Percentiles rank a stretch among this genome's conserved stretches.
Conservation (phyloP, 371 early-diverging fungal genomes). For the Saksenaea oblongispora region DNA sequence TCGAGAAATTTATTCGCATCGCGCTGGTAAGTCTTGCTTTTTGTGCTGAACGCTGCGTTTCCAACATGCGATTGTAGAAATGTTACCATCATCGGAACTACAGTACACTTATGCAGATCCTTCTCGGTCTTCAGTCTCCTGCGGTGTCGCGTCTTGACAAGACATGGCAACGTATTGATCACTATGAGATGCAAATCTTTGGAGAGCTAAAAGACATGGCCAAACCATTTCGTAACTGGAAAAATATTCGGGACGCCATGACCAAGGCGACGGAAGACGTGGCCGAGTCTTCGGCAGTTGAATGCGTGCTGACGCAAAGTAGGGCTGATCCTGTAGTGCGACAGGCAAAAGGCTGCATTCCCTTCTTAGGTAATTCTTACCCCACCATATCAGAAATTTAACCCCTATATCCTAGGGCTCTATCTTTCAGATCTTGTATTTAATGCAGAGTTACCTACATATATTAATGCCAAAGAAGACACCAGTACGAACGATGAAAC, state of each 20-base stretch:
- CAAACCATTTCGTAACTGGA: slow-evolving; percentile 63
- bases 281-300: slow-evolving; percentile 46
- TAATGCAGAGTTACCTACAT: slow-evolving; percentile 64
- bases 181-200: slow-evolving; percentile 49
- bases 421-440: slow-evolving; percentile 69
- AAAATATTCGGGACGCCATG: slow-evolving; percentile 57
- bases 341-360: slow-evolving; percentile 49
- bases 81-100: slow-evolving; percentile 63
- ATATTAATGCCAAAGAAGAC: slow-evolving; percentile 33
- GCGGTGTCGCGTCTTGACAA: slow-evolving; percentile 49
- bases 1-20: slow-evolving; percentile 53
- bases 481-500: slow-evolving; percentile 14
- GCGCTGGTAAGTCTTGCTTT: slow-evolving; percentile 36
- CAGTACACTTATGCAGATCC: slow-evolving; percentile 58
- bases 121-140: slow-evolving; percentile 59
- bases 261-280: slow-evolving; percentile 44
- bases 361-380: slow-evolving; percentile 50
- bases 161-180: slow-evolving; percentile 56
- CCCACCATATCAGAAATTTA: not conserved
- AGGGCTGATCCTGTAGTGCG: slow-evolving; percentile 11
- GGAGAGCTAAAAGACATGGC: slow-evolving; percentile 55
- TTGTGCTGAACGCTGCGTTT: no score
- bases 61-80: slow-evolving; percentile 34
- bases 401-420: slow-evolving; percentile 32
- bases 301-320: slow-evolving; percentile 36